A percentile compares a stretch with the other conserved stretches of the same genome.
Conservation (phyloP, 2,329 filamentous ascomycete species). For the Penicillium frequentans region DNA sequence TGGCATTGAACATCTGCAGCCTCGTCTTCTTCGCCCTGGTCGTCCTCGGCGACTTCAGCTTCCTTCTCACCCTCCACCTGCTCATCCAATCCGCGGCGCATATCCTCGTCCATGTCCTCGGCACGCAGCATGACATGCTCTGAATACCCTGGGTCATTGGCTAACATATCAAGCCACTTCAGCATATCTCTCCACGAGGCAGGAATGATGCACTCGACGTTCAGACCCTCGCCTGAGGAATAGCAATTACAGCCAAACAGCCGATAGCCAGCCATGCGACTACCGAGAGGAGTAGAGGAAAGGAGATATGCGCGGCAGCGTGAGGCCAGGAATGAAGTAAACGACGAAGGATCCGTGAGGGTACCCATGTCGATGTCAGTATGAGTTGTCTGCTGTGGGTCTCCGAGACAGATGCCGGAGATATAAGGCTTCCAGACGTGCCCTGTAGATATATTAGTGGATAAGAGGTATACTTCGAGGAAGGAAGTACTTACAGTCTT, state of each 20-base stretch:
- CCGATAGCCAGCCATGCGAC: constrained; percentile 54
- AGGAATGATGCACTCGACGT: constrained; percentile 64
- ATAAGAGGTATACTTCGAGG: not conserved
- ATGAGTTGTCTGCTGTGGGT: constrained; percentile 36
- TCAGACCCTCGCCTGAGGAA: constrained; percentile 62
- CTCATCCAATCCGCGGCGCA: constrained; percentile 3
- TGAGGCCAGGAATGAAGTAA: constrained; percentile 44
- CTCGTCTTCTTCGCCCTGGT: not conserved
- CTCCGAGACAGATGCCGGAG: constrained; percentile 40
- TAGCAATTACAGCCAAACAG: constrained; percentile 67
- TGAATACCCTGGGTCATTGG: constrained; percentile 46
- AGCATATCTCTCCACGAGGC: constrained; percentile 56
- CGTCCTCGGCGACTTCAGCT: not conserved
- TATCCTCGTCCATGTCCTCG: constrained; percentile 18
- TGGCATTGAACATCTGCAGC: not conserved
- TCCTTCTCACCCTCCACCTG: not conserved
- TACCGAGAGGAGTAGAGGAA: constrained; percentile 54
- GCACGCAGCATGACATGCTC: constrained; percentile 30
- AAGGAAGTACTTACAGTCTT: constrained; percentile 48
- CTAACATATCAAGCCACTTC: constrained; percentile 61
- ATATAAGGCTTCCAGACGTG: constrained; percentile 38
- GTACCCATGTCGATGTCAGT: constrained; percentile 26
- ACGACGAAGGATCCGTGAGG: constrained; percentile 11
- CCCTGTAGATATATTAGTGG: constrained; percentile 32
- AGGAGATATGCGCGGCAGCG: constrained; percentile 62